Evolutionary conservation across 768 basidiomycete species (phyloP), one percentile per base, ranked within the genome.

Genomic region (Dioszegia aurantiaca): DNA sequence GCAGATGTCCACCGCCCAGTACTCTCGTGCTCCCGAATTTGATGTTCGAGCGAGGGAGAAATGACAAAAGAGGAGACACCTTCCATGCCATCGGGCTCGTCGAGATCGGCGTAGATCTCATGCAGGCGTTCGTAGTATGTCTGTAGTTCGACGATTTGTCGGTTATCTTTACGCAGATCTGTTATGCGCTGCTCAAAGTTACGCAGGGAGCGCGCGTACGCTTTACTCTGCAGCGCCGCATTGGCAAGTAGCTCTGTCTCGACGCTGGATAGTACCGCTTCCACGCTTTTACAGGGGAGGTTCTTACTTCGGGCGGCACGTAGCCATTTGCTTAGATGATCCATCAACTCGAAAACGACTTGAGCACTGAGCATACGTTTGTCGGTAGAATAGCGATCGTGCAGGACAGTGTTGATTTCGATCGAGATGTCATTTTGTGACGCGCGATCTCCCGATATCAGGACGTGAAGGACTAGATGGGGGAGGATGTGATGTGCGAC

Each of bases 21-120:
- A 64, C 88, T 93, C 76, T 99, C 95, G 68, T 99, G 95, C 70
- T 98, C 89, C 41, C 95, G 86, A 60, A 99, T 98, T 75, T 95
- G 91, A 76, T 95, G 90, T 64, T 97, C 90, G 45, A 98, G 76
- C 2, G 89, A 89, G 0, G 95, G 95, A 0, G 88, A 85, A 12
- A 97, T 78, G 56, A 98, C 88, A 65, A 88, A 78, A 5, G 88
- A 85, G 0, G 95, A 95, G 30, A 98, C 83, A 0, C 95, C 95
- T 78, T 97, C 93, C 95, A 99, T 99, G 16, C 95, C 95, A 77
- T 99, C 95, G 0, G 95, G 95, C 75, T 99, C 92, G 73, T 99
- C 91, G 6, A 99, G 81, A 56, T 92, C 84, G 12, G 94, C 87
- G 75, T 99, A 99, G 60, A 98, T 93, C 76, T 95, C 87, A 67